Conservation (phyloP, 1,284 basidiomycete genomes). For the Ceratobasidium sp. region DNA sequence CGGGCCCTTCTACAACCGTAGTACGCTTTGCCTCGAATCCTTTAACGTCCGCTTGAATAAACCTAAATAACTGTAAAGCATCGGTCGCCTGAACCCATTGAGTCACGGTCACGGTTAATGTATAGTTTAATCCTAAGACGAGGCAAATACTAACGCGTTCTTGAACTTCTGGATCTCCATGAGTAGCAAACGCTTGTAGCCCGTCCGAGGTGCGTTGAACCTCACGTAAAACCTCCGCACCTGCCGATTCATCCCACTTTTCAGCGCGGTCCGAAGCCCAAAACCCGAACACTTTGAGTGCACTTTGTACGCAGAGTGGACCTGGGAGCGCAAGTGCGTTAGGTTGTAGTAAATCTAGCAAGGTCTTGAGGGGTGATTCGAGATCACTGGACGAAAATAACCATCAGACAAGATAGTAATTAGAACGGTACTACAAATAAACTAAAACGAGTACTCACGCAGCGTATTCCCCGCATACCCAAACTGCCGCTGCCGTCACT, state of each 20-base stretch:
- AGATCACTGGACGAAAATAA: conserved; percentile 68
- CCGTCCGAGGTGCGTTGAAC: conserved; percentile 70
- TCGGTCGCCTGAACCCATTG: conserved; percentile 76
- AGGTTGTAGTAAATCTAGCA: conserved; percentile 76
- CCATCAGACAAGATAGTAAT: neutral
- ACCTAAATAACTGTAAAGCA: conserved; percentile 80
- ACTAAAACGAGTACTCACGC: conserved; percentile 64
- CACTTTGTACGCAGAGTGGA: conserved; percentile 81
- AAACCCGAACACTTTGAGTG: conserved; percentile 87
- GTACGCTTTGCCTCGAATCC: conserved; percentile 60
- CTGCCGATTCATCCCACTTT: conserved; percentile 78
- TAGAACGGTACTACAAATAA: neutral
- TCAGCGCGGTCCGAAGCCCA: conserved; percentile 83
- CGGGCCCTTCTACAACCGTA: conserved; percentile 50
- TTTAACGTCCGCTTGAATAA: conserved; percentile 84
- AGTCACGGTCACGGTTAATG: neutral
- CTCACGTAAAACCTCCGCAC: conserved; percentile 71
- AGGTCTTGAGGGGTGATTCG: conserved; percentile 74
- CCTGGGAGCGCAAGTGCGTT: conserved; percentile 26
- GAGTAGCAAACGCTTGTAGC: conserved; percentile 63
- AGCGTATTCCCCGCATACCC: conserved; percentile 95
- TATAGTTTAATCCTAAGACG: neutral
- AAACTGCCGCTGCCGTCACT: conserved; percentile 91
- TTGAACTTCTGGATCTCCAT: conserved; percentile 86
- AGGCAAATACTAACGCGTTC: conserved; percentile 77